Base-by-base conservation (phyloP, 345 rosid genomes). In the Eucalyptus grandis region DNA sequence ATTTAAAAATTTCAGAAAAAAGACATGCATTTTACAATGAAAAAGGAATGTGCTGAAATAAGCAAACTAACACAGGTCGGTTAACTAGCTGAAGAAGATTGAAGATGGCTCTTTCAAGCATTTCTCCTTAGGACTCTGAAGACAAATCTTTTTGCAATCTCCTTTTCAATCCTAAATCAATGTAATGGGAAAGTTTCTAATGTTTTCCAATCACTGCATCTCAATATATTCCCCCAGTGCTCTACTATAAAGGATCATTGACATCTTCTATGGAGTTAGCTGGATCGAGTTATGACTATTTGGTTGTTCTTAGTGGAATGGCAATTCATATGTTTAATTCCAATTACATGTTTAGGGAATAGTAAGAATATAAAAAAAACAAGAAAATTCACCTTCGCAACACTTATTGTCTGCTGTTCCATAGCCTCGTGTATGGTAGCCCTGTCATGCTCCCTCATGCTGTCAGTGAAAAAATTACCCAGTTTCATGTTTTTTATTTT, bases 401-500 rank as follows among this genome's bases (percentile, higher is more conserved):
- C 94, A 87, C 99, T 98, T 92, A 98, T 98, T 24, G 99, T 97
- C 94, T 98, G 99, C 93, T 98, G 99, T 94, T 98, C 99, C 99
- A 98, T 98, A 90, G 99, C 99, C 91, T 98, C 99, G 19, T 98
- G 99, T 94, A 98, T 98, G 81, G 98, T 97, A 89, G 99, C 99
- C 90, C 99, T 94, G 93, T 98, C 99, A 92, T 98, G 99, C 92
- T 96, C 99, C 92, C 96, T 96, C 99, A 97, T 97, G 92, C 99
- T 98, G 94, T 69, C 89, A 77, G 72, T 86, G 88, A 88, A 81
- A 90, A 60, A 65, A 12, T 14, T 40, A 77, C 22, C 65, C 44
- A 51, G 62, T 86, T 89, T 88, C 4, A 80, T n/a, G 8, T 49
- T 67, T 46, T 46, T 46, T 44, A 8, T 46, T 43, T 43, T 43